phyloP scores from a whole-genome alignment of 257 asterid genomes.

The Coffea eugenioides region DNA sequence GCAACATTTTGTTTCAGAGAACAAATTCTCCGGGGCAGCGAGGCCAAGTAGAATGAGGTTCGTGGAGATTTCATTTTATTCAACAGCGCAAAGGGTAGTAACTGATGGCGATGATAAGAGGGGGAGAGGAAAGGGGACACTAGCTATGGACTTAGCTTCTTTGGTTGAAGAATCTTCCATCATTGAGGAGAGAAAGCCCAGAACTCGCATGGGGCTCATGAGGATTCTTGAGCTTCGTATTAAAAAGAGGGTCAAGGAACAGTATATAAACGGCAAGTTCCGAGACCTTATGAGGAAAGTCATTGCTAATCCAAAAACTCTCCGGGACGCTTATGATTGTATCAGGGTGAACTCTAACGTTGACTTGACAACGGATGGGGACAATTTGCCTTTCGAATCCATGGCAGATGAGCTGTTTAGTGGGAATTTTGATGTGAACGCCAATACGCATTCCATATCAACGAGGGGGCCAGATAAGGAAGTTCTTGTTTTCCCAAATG shows the following conservation, averaged over 20 bases:
- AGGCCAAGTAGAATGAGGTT: conserved; percentile 7
- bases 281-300: conserved; percentile 62
- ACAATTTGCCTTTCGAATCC: conserved; percentile 56
- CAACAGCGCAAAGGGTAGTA: conserved; percentile 12
- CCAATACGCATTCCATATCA: conserved; percentile 57
- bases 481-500: conserved; percentile 60
- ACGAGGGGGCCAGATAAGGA: conserved; percentile 67
- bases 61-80: conserved; percentile 11
- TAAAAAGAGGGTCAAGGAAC: conserved; percentile 88
- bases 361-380: conserved; percentile 42
- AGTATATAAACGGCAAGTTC: conserved; percentile 61
- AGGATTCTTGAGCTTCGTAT: conserved; percentile 65
- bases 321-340: conserved; percentile 75
- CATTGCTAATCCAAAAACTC: conserved; percentile 67
- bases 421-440: conserved; percentile 61
- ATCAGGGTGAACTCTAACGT: conserved; percentile 62
- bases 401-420: conserved; percentile 64
- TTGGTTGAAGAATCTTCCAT: conserved; percentile 68
- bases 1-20: neutral
- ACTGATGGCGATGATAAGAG: conserved; percentile 23
- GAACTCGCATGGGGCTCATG: conserved; percentile 49
- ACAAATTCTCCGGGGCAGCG: conserved; percentile 11
- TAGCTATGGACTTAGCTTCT: conserved; percentile 75
- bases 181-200: conserved; percentile 36
- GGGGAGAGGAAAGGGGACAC: conserved; percentile 31